phyloP scores from a whole-genome alignment of 768 basidiomycete species.

The Fomitopsis pulvina region DNA sequence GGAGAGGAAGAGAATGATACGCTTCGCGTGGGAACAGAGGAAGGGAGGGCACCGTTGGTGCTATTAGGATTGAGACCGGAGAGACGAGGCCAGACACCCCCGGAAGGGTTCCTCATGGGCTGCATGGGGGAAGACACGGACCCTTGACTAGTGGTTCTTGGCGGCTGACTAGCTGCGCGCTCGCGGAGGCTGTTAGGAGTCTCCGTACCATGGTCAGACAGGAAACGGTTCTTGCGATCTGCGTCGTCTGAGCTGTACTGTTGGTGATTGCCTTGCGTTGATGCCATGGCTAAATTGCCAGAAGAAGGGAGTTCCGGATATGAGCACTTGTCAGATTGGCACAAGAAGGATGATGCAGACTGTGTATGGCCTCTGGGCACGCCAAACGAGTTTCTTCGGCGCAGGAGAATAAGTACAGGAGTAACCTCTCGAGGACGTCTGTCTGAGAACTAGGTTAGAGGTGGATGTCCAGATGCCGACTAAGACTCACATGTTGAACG shows the following conservation, averaged over 20 bases:
- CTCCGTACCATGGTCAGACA: conserved; percentile 35
- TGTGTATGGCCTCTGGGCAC: background rate
- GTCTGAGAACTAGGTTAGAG: background rate
- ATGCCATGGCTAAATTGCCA: conserved; percentile 20
- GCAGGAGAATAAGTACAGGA: background rate
- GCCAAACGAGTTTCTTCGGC: background rate
- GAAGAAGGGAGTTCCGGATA: conserved; percentile 20
- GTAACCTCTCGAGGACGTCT: background rate
- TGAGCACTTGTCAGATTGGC: conserved; percentile 17
- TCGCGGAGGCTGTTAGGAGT: conserved; percentile 41
- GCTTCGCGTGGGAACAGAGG: conserved; percentile 56
- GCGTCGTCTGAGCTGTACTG: conserved; percentile 38
- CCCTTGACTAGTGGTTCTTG: conserved; percentile 40
- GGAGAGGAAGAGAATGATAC: conserved; percentile 56
- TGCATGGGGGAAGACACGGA: conserved; percentile 47
- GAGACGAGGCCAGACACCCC: conserved; percentile 30
- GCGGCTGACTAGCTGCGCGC: conserved; percentile 67
- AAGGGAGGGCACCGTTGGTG: conserved; percentile 29
- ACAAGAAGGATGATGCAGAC: background rate
- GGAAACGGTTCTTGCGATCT: conserved; percentile 59
- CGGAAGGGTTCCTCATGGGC: conserved; percentile 44
- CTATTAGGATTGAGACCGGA: conserved; percentile 38
- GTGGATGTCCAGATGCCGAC: background rate
- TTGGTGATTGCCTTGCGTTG: conserved; percentile 29
- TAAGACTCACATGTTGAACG: background rate